Evolutionary conservation across 148 eudicot genomes (phyloP).

Genomic region (Tetragonia tetragonoides): DNA sequence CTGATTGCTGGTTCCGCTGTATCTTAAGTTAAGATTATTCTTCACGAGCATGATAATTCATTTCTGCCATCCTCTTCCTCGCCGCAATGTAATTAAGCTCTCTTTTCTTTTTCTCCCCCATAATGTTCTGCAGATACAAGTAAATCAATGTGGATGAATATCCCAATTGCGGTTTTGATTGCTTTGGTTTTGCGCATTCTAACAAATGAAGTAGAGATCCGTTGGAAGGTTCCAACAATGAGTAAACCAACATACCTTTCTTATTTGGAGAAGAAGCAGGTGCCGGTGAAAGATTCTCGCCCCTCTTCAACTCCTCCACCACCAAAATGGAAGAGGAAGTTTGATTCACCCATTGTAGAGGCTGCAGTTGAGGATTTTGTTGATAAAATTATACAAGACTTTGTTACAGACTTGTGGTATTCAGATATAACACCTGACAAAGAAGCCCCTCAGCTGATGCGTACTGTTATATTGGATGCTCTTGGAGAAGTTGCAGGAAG

Average conservation of each 20-base stretch:
- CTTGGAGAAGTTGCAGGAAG: conserved; percentile 90
- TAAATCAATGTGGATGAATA: conserved; percentile 97
- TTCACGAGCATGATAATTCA: neutral
- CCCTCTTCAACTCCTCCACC: conserved; percentile 56
- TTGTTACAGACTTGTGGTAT: conserved; percentile 90
- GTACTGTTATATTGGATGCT: conserved; percentile 65
- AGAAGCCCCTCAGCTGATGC: conserved; percentile 91
- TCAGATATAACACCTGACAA: conserved; percentile 87
- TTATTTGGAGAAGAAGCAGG: conserved; percentile 69
- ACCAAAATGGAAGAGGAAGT: conserved; percentile 79
- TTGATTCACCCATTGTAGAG: conserved; percentile 86
- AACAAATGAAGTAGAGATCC: conserved; percentile 71
- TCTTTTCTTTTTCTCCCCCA: neutral
- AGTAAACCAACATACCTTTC: conserved; percentile 52
- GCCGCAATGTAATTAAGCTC: neutral
- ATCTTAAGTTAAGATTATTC: neutral
- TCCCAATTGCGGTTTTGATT: conserved; percentile 70
- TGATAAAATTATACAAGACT: conserved; percentile 73
- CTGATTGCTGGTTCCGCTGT: conserved; percentile 9
- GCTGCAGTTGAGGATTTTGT: conserved; percentile 83
- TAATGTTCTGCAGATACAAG: conserved; percentile 69
- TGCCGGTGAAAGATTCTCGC: conserved; percentile 74
- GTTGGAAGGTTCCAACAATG: conserved; percentile 48
- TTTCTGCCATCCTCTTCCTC: neutral
- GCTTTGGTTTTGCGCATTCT: conserved; percentile 58